phyloP scores from a whole-genome alignment of 768 basidiomycete genomes.

The Russula olivacea region DNA sequence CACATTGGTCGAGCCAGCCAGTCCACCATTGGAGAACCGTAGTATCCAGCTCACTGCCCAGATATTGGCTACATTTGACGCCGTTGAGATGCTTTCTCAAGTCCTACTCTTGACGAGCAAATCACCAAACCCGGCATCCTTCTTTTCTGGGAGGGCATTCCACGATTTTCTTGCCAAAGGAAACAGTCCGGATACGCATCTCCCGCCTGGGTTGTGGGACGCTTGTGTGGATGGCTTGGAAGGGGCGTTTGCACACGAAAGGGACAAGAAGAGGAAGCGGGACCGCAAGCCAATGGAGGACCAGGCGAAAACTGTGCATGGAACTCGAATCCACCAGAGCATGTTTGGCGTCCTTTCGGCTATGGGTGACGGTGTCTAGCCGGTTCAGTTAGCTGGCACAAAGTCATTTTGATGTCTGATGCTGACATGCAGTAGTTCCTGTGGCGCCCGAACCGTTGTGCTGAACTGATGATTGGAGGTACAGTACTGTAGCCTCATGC shows the following conservation, averaged over 20 bases:
- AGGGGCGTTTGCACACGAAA: slow-evolving; percentile 12
- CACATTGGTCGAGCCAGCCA: slow-evolving; percentile 17
- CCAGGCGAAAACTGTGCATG: neutral
- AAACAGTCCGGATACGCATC: slow-evolving; percentile 19
- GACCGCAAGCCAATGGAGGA: slow-evolving; percentile 36
- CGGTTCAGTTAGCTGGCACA: neutral
- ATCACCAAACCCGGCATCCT: slow-evolving; percentile 41
- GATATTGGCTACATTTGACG: slow-evolving; percentile 50
- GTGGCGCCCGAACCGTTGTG: neutral
- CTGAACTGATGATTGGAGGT: neutral
- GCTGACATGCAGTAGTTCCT: neutral
- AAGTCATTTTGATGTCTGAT: neutral
- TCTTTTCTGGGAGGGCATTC: slow-evolving; percentile 55
- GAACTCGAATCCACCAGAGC: neutral
- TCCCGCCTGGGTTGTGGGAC: slow-evolving; percentile 26
- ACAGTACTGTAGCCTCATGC: no score
- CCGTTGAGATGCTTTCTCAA: slow-evolving; percentile 55
- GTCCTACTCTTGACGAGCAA: slow-evolving; percentile 49
- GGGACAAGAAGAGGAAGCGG: slow-evolving; percentile 9
- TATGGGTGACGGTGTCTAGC: slow-evolving; percentile 8
- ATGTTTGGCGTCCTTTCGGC: slow-evolving; percentile 15
- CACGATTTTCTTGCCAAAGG: slow-evolving; percentile 46
- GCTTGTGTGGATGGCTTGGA: slow-evolving; percentile 18
- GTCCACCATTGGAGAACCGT: slow-evolving; percentile 46
- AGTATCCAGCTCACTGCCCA: slow-evolving; percentile 68